Percentiles rank a stretch among this genome's conserved stretches.
Evolutionary conservation across 208 protist genomes (phyloP).

Genomic region (Angomonas ambiguus): DNA sequence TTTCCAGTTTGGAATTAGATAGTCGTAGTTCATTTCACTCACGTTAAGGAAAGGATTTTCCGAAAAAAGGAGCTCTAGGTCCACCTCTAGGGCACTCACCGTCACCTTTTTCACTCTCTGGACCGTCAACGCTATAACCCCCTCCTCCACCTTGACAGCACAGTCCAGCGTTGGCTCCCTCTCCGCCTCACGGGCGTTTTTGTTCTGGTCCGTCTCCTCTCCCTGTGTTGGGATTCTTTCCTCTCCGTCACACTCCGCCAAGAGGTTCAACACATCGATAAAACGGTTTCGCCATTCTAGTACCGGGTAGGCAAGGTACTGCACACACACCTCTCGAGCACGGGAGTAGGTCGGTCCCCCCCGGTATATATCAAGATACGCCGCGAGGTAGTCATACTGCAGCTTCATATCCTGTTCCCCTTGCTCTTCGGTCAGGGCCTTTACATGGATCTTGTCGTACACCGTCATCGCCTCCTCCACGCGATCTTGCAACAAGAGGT

Average conservation of each 20-base stretch:
- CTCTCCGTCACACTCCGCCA: constrained; percentile 11
- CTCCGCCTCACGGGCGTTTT: not conserved
- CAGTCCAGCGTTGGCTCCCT: constrained; percentile 8
- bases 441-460: constrained; percentile 2
- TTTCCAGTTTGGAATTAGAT: not conserved
- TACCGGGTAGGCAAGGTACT: constrained; percentile 18
- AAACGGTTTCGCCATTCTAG: constrained; percentile 18
- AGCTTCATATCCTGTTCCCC: not conserved
- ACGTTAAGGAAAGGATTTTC: not conserved
- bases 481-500: constrained; percentile 14
- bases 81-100: constrained; percentile 13
- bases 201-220: constrained; percentile 5
- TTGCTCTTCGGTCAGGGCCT: not conserved
- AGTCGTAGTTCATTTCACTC: constrained; percentile 8
- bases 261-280: constrained; percentile 15
- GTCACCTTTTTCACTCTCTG: not conserved
- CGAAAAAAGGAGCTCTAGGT: constrained; percentile 5
- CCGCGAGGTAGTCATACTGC: constrained; percentile 17
- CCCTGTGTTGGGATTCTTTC: not conserved
- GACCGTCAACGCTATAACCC: not conserved
- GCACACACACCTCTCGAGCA: constrained; percentile 2
- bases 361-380: constrained; percentile 12
- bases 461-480: constrained; percentile 8
- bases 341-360: not conserved
- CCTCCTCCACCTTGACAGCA: not conserved